These are phyloP conservation scores for Raffaelea deltoideospora DNA, from an alignment of 2,329 filamentous ascomycete species.

Conservation along the genomic window DNA sequence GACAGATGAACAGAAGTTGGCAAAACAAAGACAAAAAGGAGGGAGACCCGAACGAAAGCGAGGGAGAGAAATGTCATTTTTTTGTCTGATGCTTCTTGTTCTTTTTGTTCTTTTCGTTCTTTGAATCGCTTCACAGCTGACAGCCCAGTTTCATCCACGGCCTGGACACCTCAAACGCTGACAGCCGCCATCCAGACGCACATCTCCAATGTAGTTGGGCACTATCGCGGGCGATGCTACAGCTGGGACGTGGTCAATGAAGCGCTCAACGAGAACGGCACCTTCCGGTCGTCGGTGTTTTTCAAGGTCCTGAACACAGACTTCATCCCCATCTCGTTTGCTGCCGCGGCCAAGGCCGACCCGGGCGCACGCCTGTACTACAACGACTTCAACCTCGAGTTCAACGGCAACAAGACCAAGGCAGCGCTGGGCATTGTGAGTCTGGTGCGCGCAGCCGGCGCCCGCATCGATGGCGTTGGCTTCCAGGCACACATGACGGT, in stretches of 20 bases:
- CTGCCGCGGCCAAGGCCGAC: constrained; percentile 25
- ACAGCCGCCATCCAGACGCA: constrained; percentile 34
- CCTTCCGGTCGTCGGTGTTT: constrained; percentile 27
- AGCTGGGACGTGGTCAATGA: constrained; percentile 41
- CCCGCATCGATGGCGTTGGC: constrained; percentile 35
- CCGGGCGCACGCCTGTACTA: constrained; percentile 32
- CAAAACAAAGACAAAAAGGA: too few species aligned
- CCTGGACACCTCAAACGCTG: constrained; percentile 37
- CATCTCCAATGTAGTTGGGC: constrained; percentile 28
- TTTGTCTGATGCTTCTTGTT: too few species aligned
- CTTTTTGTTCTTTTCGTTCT: too few species aligned
- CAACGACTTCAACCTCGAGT: constrained; percentile 38
- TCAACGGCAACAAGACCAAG: constrained; percentile 16
- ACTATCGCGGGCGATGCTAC: constrained; percentile 32
- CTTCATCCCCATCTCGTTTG: constrained; percentile 33
- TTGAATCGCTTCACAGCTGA: too few species aligned
- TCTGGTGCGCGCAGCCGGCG: constrained; percentile 16
- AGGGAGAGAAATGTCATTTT: too few species aligned
- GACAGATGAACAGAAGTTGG: too few species aligned
- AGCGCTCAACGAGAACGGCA: constrained; percentile 32
- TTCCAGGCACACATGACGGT: constrained; percentile 35
- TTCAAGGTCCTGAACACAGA: constrained; percentile 26
- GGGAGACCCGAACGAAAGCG: too few species aligned
- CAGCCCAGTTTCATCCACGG: too few species aligned
- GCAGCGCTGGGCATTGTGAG: constrained; percentile 17